Evolutionary conservation across 441 rosid genomes (phyloP).

Genomic region (Populus hybrid): DNA sequence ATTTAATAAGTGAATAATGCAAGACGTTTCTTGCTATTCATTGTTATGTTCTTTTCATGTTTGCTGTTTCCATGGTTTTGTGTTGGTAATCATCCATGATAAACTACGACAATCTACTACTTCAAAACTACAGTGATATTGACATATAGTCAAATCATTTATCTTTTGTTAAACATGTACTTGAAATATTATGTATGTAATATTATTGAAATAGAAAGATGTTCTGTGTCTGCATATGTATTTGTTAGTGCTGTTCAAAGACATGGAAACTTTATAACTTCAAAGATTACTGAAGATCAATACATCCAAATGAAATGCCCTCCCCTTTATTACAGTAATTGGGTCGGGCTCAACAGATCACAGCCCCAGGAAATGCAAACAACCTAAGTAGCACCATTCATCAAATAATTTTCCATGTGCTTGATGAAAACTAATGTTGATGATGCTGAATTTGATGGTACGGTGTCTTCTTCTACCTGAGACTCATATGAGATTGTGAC

Average conservation of each 20-base stretch:
- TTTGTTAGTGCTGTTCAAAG: not conserved
- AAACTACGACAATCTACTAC: not conserved
- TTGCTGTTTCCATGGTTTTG: not conserved
- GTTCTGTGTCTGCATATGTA: too few relatives aligned
- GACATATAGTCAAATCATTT: not conserved
- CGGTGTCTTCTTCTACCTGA: constrained; percentile 13
- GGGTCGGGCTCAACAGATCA: not conserved
- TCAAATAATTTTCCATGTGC: constrained; percentile 26
- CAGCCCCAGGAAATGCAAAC: not conserved
- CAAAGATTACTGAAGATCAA: not conserved
- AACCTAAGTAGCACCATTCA: constrained; percentile 8
- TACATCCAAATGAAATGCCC: not conserved
- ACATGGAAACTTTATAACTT: not conserved
- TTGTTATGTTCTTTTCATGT: not conserved
- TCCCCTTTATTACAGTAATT: not conserved
- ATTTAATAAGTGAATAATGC: not conserved
- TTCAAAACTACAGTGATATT: not conserved
- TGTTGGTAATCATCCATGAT: not conserved
- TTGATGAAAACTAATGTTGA: constrained; percentile 21
- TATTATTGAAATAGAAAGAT: not conserved
- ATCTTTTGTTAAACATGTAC: not conserved
- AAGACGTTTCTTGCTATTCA: not conserved
- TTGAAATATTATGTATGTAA: not conserved
- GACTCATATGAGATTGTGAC: constrained; percentile 28
- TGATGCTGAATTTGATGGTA: constrained; percentile 21